Conservation (phyloP, 1,284 basidiomycete genomes). For the Cryptococcus hybrid region DNA sequence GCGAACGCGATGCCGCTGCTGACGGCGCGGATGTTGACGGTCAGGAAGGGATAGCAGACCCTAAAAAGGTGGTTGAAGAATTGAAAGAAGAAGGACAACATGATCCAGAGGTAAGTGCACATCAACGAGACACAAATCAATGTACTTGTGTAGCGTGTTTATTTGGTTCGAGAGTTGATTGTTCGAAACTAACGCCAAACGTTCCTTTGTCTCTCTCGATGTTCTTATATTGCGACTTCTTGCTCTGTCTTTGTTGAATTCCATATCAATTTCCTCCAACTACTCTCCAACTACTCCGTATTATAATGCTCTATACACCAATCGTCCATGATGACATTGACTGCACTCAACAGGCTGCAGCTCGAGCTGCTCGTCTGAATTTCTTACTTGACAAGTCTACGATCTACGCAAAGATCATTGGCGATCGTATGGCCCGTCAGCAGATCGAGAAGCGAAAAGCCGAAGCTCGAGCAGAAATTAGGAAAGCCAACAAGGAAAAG, state of each 20-base stretch:
- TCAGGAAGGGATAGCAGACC: conserved; percentile 5
- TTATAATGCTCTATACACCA: conserved; percentile 1
- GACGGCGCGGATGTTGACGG: conserved; percentile 1
- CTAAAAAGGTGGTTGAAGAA: conserved; percentile 15
- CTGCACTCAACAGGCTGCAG: conserved; percentile 26
- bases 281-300: background rate
- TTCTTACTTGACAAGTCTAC: conserved; percentile 46
- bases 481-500: conserved; percentile 48
- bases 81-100: conserved; percentile 15
- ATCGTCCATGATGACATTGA: background rate
- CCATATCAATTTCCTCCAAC: background rate
- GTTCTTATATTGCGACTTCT: background rate
- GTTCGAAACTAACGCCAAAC: conserved; percentile 4
- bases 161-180: conserved; percentile 2
- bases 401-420: conserved; percentile 51
- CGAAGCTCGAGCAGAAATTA: conserved; percentile 37
- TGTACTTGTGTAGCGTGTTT: background rate
- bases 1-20: conserved; percentile 1
- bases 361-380: conserved; percentile 31
- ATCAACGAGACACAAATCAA: background rate
- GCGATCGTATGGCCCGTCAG: conserved; percentile 51
- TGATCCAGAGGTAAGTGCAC: conserved; percentile 42
- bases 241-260: background rate
- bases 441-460: conserved; percentile 45
- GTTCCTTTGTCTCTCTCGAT: conserved; percentile 18